Evolutionary conservation across 805 yeast genomes (phyloP).

Genomic region (Yarrowia sp.): DNA sequence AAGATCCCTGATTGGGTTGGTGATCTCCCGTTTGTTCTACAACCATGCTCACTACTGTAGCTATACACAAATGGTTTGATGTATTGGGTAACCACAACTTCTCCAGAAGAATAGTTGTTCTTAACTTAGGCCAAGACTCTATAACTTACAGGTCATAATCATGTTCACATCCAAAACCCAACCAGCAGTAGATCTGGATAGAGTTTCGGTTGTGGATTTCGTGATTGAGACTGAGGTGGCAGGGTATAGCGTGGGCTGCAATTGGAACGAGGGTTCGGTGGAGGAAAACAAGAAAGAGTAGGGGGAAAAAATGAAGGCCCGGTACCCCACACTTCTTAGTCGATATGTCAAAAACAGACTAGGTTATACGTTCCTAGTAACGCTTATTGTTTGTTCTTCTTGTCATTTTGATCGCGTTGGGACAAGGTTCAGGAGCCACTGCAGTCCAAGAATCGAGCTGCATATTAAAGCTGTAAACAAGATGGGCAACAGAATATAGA

Average conservation of each 20-base stretch:
- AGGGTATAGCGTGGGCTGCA: neutral
- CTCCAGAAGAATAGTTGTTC: too few relatives aligned
- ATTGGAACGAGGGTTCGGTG: neutral
- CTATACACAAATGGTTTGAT: too few relatives aligned
- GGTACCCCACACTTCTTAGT: neutral
- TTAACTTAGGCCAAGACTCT: neutral
- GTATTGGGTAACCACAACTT: too few relatives aligned
- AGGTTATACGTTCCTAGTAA: neutral
- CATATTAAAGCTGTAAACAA: neutral
- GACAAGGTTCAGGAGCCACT: constrained; percentile 6
- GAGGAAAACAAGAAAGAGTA: neutral
- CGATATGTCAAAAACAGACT: neutral
- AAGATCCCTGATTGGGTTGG: neutral
- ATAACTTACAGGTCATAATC: neutral
- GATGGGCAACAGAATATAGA: neutral
- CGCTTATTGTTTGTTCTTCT: neutral
- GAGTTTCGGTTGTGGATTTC: neutral
- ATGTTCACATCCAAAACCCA: neutral
- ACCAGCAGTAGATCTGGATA: neutral
- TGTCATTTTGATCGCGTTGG: neutral
- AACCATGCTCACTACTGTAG: too few relatives aligned
- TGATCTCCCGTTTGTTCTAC: neutral
- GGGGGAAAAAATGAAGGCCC: neutral
- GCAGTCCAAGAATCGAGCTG: neutral
- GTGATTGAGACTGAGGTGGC: neutral